Base-by-base conservation (phyloP, 2,329 filamentous ascomycete genomes). In the Sphaceloma murrayae region DNA sequence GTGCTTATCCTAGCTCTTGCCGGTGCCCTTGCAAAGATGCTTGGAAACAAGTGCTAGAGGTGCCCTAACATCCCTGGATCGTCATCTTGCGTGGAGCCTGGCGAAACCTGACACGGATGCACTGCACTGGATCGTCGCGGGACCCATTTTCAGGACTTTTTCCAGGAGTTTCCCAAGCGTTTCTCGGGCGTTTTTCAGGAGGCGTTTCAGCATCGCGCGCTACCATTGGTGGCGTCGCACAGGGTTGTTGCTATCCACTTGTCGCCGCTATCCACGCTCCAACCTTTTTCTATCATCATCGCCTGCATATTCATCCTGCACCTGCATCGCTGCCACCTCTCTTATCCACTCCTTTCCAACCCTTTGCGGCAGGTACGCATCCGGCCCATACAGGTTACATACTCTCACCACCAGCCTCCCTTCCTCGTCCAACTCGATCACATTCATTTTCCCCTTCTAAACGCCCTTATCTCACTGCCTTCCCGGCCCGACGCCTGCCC, bases 351-450 rank as follows among this genome's bases (percentile, higher is more conserved):
- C 21, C 19, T 24, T 14, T 13, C 34, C 36, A 29, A 14, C 36
- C 36, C 36, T 40, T 40, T 40, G 36, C 36, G 36, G 36, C 36
- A 40, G 36, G 36, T 40, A 40, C 36, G 36, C 36, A 40, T n/a
- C 7, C 36, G 26, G 9, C 36, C 3, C 14, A 40, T 40, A 40
- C 30, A 22, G 27, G 30, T 40, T 19, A 5, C 19, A 16, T 29
- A n/a, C 11, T 27, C 24, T 27, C 24, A 27, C 36, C 22, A 40
- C 22, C 36, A 22, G 4, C 32, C 22, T 18, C 18, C 19, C 26
- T 24, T 24, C 26, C 19, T 22, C 34, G 34, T n/a, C 34, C 33
- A 34, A 22, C n/a, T 38, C 34, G 18, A 38, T 22, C 34, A 38
- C 18, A 10, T 38, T 38, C 34, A 16, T 38, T 22, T 38, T 21